A percentile compares a stretch with the other conserved stretches of the same genome.
Conservation (phyloP, 768 basidiomycete genomes). For the Cystoderma amianthinum region DNA sequence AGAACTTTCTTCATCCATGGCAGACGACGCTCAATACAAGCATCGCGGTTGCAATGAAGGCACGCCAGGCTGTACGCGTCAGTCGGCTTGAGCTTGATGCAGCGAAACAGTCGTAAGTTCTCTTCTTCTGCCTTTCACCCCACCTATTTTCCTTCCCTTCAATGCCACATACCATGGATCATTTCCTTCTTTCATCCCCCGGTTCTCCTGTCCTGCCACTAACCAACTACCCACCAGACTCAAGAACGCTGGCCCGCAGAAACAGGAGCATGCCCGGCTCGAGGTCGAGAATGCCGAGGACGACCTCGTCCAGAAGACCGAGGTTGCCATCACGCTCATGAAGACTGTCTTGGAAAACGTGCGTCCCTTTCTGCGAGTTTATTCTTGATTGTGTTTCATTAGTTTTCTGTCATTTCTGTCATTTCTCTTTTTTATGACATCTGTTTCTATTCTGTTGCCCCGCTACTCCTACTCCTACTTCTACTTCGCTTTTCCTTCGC, state of each 20-base stretch:
- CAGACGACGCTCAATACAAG: conserved; percentile 79
- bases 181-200: conserved; percentile 1
- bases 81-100: conserved; percentile 87
- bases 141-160: conserved; percentile 1
- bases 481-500: no score
- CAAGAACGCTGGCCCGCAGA: conserved; percentile 68
- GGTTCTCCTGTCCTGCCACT: neutral
- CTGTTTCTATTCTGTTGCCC: no score
- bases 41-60: conserved; percentile 89
- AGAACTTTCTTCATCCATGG: conserved; percentile 75
- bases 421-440: no score
- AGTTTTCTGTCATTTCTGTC: no score
- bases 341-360: conserved; percentile 98
- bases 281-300: conserved; percentile 94
- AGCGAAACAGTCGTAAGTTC: conserved; percentile 75
- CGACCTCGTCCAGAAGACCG: conserved; percentile 95
- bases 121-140: neutral
- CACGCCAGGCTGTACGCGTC: conserved; percentile 71
- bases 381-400: neutral
- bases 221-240: conserved; percentile 46
- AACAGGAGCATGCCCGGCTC: conserved; percentile 87
- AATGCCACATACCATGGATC: no score
- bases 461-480: no score
- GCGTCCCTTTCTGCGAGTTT: conserved; percentile 19
- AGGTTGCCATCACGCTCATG: conserved; percentile 94